A percentile compares a stretch with the other conserved stretches of the same genome.
Evolutionary conservation across 495 filamentous ascomycete genomes (phyloP).

Genomic region (Pyrenula aspistea): DNA sequence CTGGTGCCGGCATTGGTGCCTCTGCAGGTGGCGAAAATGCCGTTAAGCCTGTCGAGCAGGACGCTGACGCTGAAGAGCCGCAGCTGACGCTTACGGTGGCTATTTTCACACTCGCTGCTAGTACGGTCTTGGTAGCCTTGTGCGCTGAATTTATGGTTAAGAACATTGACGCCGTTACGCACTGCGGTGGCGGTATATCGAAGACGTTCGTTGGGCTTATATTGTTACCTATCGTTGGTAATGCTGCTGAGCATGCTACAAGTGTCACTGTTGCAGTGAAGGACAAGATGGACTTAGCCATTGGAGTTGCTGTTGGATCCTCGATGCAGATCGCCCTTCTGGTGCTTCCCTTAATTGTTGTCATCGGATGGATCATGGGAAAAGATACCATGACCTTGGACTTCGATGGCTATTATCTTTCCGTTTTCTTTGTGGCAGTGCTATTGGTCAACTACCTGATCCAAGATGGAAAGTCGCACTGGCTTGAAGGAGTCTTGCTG

Average conservation of each 20-base stretch:
- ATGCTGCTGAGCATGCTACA: conserved; percentile 79
- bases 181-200: conserved; percentile 35
- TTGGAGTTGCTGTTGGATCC: conserved; percentile 73
- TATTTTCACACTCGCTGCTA: conserved; percentile 51
- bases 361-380: conserved; percentile 73
- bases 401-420: conserved; percentile 75
- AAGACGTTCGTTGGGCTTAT: conserved; percentile 77
- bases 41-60: conserved; percentile 39
- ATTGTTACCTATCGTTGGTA: conserved; percentile 79
- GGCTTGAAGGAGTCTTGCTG: conserved; percentile 65
- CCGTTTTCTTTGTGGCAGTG: conserved; percentile 65
- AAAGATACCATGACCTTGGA: conserved; percentile 56
- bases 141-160: conserved; percentile 88
- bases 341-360: conserved; percentile 63
- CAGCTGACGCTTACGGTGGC: conserved; percentile 60
- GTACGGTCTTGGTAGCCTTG: conserved; percentile 71
- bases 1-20: conserved; percentile 11
- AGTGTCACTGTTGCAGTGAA: conserved; percentile 78
- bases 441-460: conserved; percentile 79
- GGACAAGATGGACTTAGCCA: conserved; percentile 84
- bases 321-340: conserved; percentile 81
- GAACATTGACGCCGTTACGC: conserved; percentile 60
- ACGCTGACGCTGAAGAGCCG: conserved; percentile 55
- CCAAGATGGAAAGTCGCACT: conserved; percentile 45
- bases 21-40: conserved; percentile 11